A percentile compares a stretch with the other conserved stretches of the same genome.
These are phyloP conservation scores for Penicillium sp. DNA, from an alignment of 2,329 filamentous ascomycete genomes.

Conservation along the genomic window DNA sequence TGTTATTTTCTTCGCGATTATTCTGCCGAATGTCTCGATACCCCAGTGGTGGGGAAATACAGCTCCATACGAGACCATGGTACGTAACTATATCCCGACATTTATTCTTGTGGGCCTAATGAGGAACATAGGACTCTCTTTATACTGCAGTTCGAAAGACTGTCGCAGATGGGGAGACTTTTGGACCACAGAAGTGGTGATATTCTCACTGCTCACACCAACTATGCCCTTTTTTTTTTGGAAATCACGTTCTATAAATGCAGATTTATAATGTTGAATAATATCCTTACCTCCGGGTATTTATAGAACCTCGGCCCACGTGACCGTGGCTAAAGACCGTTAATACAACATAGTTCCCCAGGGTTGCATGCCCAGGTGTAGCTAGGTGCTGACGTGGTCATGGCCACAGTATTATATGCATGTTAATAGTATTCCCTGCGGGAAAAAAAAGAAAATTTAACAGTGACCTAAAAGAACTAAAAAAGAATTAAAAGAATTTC, in stretches of 20 bases:
- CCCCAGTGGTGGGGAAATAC: slow-evolving; percentile 61
- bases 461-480: not conserved
- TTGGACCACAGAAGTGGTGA: slow-evolving; percentile 16
- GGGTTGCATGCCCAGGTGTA: not conserved
- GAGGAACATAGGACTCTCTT: slow-evolving; percentile 8
- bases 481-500: not conserved
- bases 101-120: not conserved
- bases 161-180: slow-evolving; percentile 15
- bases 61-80: slow-evolving; percentile 28
- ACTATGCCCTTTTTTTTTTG: not conserved
- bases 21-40: slow-evolving; percentile 54
- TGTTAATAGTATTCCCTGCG: not conserved
- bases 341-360: not conserved
- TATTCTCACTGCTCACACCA: too few species aligned
- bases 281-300: not conserved
- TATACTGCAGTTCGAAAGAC: slow-evolving; percentile 19
- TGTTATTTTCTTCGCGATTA: slow-evolving; percentile 66
- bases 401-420: not conserved
- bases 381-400: slow-evolving; percentile 3
- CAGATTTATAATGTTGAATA: not conserved
- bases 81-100: slow-evolving; percentile 8
- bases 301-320: not conserved
- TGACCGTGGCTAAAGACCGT: not conserved
- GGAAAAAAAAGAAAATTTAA: not conserved
- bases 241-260: too few species aligned